Evolutionary conservation across 495 filamentous ascomycete genomes (phyloP), one percentile per base, ranked within the genome.

Genomic region (Bathelium albidoporum): DNA sequence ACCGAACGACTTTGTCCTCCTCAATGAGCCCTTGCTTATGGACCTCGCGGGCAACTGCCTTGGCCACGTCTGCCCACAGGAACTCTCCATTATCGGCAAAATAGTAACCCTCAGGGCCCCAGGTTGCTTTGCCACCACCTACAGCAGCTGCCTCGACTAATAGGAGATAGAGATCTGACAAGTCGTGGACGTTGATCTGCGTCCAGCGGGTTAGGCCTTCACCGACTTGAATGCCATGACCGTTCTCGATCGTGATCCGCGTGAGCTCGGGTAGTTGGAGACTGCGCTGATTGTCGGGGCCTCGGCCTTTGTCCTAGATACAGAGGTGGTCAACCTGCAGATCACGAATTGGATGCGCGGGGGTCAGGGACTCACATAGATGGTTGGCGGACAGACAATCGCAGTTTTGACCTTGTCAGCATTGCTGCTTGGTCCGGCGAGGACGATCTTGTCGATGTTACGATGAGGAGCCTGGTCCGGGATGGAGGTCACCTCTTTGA

Each of bases 381-480:
- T 94, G 4, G 81, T 83, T 1, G 89, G 88, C 5, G 90, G 89
- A 64, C 83, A 89, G 26, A 94, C 80, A 70, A 95, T 84, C 1
- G 89, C 87, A 0, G 85, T 86, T 69, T 82, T 83, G 12, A 87
- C 78, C 41, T 72, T 79, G 41, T 77, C 73, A 4, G 79, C 74
- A 59, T 80, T 63, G 32, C 66, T 53, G 18, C 73, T 66, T 24
- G 77, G 76, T 3, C 76, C 73, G 0, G 55, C 76, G 28, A 87
- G 73, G 39, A 88, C 77, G 62, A 85, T 79, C 66, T 80, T 81
- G 68, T 89, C 85, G 7, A 85, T 82, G 64, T 83, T 77, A 14
- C 83, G 80, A 71, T 88, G 87, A 10, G 77, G 72, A 0, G 83
- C 83, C 31, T 77, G 72, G 41, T 76, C 75, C 0, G 85, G 83